These are phyloP conservation scores for Aspergillus quadricinctus DNA, from an alignment of 2,329 filamentous ascomycete genomes.

Conservation along the genomic window DNA sequence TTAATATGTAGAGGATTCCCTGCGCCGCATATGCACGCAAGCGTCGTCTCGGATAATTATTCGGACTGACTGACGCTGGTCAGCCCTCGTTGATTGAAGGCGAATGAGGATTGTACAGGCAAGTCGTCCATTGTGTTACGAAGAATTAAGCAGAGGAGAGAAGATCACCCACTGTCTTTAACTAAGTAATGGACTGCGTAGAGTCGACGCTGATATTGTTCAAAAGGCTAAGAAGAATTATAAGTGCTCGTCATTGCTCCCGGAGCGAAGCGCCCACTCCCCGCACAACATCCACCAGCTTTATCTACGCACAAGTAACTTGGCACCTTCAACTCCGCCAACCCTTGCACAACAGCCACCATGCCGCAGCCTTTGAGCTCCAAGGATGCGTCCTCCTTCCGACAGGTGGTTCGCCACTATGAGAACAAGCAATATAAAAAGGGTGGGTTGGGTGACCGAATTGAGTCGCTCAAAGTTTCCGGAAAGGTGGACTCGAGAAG, in stretches of 20 bases:
- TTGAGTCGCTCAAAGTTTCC: conserved; percentile 3
- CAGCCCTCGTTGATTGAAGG: not conserved
- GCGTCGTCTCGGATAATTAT: conserved; percentile 12
- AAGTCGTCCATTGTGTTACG: not conserved
- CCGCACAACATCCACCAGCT: conserved; percentile 33
- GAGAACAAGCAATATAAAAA: conserved; percentile 98
- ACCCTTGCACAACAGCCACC: conserved; percentile 29
- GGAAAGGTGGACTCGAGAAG: conserved; percentile 6
- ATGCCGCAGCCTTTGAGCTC: conserved; percentile 52
- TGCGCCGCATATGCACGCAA: conserved; percentile 4
- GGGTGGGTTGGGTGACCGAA: conserved; percentile 40
- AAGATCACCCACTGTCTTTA: not conserved
- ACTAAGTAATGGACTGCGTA: not conserved
- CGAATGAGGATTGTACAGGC: not conserved
- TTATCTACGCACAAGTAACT: conserved; percentile 30
- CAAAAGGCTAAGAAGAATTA: not conserved
- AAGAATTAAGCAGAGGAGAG: not conserved
- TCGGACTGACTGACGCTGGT: conserved; percentile 5
- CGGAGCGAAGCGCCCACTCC: conserved; percentile 18
- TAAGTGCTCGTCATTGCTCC: conserved; percentile 1
- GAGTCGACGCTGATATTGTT: not conserved
- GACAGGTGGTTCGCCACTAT: conserved; percentile 90
- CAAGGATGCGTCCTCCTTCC: conserved; percentile 92
- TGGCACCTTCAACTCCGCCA: conserved; percentile 17
- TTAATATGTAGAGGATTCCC: not conserved